Percentiles rank a stretch among this genome's conserved stretches.
phyloP scores from a whole-genome alignment of 331 rosid genomes.

The Quercus phellos region DNA sequence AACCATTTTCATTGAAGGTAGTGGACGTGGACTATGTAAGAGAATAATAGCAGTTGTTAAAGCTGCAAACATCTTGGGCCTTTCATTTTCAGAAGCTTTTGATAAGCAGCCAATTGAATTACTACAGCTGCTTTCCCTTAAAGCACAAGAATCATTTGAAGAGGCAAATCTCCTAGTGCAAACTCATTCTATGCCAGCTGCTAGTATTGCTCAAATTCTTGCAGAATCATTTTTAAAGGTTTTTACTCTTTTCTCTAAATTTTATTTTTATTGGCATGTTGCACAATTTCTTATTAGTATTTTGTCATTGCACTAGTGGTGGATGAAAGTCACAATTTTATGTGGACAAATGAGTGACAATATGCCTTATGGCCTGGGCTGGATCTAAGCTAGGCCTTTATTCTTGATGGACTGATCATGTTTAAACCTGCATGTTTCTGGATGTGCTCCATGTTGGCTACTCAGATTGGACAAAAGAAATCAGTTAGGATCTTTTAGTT shows the following conservation, averaged over 20 bases:
- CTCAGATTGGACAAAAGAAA: not conserved
- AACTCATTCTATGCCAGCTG: conserved; percentile 85
- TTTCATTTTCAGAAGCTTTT: conserved; percentile 82
- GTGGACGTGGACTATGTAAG: conserved; percentile 84
- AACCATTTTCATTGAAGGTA: conserved; percentile 67
- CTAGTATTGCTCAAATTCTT: conserved; percentile 91
- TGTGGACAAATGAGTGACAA: conserved; percentile 1
- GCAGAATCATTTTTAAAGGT: conserved; percentile 98
- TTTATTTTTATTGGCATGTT: not conserved
- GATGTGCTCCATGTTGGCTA: not conserved
- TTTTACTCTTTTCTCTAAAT: conserved; percentile 10
- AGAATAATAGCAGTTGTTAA: conserved; percentile 81
- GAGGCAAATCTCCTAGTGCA: conserved; percentile 85
- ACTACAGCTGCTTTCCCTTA: conserved; percentile 90
- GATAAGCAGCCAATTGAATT: conserved; percentile 85
- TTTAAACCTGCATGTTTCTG: not conserved
- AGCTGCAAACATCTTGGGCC: conserved; percentile 82
- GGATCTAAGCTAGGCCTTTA: not conserved
- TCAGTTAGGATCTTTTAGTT: conserved; percentile 15
- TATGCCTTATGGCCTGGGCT: conserved; percentile 12
- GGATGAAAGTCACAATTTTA: not conserved
- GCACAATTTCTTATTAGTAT: not conserved
- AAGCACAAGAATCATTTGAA: conserved; percentile 96
- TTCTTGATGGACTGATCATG: not conserved
- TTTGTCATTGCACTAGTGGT: not conserved